phyloP scores from a whole-genome alignment of 495 filamentous ascomycete genomes.

The Terfezia boudieri region DNA sequence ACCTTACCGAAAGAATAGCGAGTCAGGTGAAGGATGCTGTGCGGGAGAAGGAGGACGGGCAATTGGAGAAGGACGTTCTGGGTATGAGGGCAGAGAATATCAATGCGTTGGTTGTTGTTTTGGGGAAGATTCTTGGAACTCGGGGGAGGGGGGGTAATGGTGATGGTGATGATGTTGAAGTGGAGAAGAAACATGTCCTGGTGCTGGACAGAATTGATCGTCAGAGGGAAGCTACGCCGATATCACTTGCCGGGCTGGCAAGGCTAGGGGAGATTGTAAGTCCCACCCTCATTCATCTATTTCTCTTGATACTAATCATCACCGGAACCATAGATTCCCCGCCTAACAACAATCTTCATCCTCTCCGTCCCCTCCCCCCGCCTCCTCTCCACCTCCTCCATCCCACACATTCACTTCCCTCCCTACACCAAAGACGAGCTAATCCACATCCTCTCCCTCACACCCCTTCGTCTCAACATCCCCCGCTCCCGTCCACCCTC shows the following conservation, averaged over 20 bases:
- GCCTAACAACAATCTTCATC: constrained; percentile 55
- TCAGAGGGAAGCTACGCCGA: constrained; percentile 59
- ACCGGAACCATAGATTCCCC: constrained; percentile 3
- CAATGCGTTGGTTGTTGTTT: constrained; percentile 45
- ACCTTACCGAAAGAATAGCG: constrained; percentile 52
- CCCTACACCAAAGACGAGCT: constrained; percentile 63
- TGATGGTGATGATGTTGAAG: constrained; percentile 16
- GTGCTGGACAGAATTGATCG: constrained; percentile 70
- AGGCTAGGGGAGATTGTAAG: constrained; percentile 39
- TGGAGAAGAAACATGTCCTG: constrained; percentile 11
- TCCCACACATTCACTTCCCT: constrained; percentile 66
- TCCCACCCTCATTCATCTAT: too few species aligned
- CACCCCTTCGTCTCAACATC: constrained; percentile 26
- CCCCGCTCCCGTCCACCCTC: constrained; percentile 13
- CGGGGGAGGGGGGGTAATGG: constrained; percentile 9
- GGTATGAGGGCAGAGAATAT: constrained; percentile 33
- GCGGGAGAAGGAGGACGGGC: constrained; percentile 22
- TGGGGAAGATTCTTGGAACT: constrained; percentile 28
- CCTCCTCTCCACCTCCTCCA: constrained; percentile 45
- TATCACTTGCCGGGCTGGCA: constrained; percentile 60
- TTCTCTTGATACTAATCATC: too few species aligned
- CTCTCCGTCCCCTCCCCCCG: constrained; percentile 47
- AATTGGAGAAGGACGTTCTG: constrained; percentile 28
- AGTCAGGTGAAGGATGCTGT: constrained; percentile 29
- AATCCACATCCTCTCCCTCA: constrained; percentile 41